Evolutionary conservation across 2,329 filamentous ascomycete species (phyloP).

Genomic region (Trichoderma harzianum): DNA sequence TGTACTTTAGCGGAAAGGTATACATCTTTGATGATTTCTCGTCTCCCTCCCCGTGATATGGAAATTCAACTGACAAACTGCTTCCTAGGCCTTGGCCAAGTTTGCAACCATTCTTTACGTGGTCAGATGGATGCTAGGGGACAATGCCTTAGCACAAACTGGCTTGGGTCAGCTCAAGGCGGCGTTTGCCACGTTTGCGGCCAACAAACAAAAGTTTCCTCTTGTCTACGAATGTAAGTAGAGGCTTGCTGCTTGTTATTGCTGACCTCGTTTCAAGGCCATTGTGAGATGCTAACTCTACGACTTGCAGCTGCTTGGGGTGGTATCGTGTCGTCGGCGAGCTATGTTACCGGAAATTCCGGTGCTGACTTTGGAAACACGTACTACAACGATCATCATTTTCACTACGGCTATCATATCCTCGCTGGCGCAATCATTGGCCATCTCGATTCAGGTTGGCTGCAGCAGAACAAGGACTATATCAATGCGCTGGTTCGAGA

Average conservation of each 20-base stretch:
- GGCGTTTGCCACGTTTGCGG: constrained; percentile 62
- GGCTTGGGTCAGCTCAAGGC: constrained; percentile 61
- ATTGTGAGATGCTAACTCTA: background rate
- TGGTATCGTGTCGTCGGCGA: constrained; percentile 73
- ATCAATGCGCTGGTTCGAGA: constrained; percentile 85
- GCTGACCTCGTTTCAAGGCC: background rate
- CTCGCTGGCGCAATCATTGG: constrained; percentile 81
- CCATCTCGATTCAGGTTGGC: constrained; percentile 72
- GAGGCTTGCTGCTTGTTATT: background rate
- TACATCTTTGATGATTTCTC: constrained; percentile 15
- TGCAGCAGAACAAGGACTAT: constrained; percentile 69
- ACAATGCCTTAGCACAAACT: constrained; percentile 53
- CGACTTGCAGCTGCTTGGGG: constrained; percentile 61
- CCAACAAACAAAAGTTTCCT: constrained; percentile 65
- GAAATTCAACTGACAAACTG: background rate
- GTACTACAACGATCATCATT: constrained; percentile 74
- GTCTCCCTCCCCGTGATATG: background rate
- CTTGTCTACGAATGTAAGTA: constrained; percentile 60
- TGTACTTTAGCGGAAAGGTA: constrained; percentile 90
- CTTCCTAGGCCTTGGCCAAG: constrained; percentile 63
- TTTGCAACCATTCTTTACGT: constrained; percentile 68
- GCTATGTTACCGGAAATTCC: constrained; percentile 65
- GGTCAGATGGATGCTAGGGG: constrained; percentile 59
- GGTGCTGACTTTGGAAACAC: constrained; percentile 87
- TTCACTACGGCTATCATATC: constrained; percentile 86